These are phyloP conservation scores for Coniochaeta hoffmannii DNA, from an alignment of 2,329 filamentous ascomycete genomes.

Conservation along the genomic window DNA sequence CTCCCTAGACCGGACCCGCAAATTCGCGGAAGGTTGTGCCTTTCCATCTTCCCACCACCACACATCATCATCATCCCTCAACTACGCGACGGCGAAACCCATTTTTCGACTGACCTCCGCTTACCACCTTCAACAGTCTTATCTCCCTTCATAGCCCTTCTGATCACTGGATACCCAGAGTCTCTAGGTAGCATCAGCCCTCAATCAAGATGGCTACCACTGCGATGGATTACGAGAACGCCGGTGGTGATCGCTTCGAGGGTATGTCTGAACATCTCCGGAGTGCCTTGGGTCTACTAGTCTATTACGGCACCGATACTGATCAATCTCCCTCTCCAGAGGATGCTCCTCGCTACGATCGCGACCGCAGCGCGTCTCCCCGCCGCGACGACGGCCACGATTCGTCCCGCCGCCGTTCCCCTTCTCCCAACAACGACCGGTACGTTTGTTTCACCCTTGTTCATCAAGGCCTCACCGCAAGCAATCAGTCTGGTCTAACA, in stretches of 20 bases:
- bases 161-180: background rate
- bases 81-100: background rate
- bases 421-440: slow-evolving; percentile 49
- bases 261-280: slow-evolving; percentile 34
- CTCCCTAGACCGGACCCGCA: background rate
- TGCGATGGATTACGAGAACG: slow-evolving; percentile 64
- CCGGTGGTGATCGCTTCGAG: slow-evolving; percentile 60
- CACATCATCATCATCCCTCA: slow-evolving; percentile 1
- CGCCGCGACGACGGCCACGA: slow-evolving; percentile 57
- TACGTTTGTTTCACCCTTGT: slow-evolving; percentile 20
- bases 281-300: background rate
- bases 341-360: slow-evolving; percentile 58
- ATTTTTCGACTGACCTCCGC: background rate
- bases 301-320: slow-evolving; percentile 6
- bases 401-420: slow-evolving; percentile 49
- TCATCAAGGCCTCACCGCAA: slow-evolving; percentile 2
- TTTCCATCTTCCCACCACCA: background rate
- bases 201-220: slow-evolving; percentile 48
- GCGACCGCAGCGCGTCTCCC: slow-evolving; percentile 59
- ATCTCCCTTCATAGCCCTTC: background rate
- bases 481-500: background rate
- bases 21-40: background rate
- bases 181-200: background rate
- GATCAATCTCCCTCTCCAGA: slow-evolving; percentile 31
- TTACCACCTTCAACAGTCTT: background rate